Evolutionary conservation across 169 alveolate species (phyloP).

Genomic region (Theileria sp.): DNA sequence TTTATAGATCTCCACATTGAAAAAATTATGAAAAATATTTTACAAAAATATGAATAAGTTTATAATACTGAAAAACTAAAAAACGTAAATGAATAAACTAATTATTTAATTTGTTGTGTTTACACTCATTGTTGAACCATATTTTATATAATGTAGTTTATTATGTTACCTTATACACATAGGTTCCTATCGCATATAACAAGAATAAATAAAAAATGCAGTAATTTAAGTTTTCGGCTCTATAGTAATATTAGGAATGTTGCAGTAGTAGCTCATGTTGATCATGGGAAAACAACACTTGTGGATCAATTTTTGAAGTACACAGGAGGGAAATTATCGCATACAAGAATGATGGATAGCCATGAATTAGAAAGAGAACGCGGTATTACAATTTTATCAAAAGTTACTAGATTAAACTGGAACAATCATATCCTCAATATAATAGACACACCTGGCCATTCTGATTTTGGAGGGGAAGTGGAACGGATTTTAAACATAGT

Average conservation of each 20-base stretch:
- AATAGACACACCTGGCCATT: conserved; percentile 92
- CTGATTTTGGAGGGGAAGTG: conserved; percentile 98
- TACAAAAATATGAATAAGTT: conserved; percentile 1
- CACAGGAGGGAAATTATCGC: conserved; percentile 72
- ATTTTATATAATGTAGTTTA: conserved; percentile 10
- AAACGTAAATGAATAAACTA: conserved; percentile 7
- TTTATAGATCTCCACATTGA: conserved; percentile 79
- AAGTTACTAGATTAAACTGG: conserved; percentile 88
- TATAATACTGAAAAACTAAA: background rate
- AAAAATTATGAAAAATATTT: conserved; percentile 5
- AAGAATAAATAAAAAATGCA: conserved; percentile 29
- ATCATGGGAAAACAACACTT: conserved; percentile 99
- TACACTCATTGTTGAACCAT: background rate
- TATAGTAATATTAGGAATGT: conserved; percentile 89
- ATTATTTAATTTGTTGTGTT: background rate
- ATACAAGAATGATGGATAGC: conserved; percentile 84
- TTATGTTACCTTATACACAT: background rate
- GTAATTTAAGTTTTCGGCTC: conserved; percentile 28
- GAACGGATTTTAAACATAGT: conserved; percentile 93
- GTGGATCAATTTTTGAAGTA: conserved; percentile 86
- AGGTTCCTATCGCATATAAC: conserved; percentile 40
- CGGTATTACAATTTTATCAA: conserved; percentile 96
- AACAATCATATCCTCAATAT: conserved; percentile 80
- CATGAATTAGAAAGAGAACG: conserved; percentile 92
- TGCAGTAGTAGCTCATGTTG: conserved; percentile 99